A percentile compares a stretch with the other conserved stretches of the same genome.
phyloP scores from a whole-genome alignment of 78 protist genomes.

The Dictyostelium purpureum region DNA sequence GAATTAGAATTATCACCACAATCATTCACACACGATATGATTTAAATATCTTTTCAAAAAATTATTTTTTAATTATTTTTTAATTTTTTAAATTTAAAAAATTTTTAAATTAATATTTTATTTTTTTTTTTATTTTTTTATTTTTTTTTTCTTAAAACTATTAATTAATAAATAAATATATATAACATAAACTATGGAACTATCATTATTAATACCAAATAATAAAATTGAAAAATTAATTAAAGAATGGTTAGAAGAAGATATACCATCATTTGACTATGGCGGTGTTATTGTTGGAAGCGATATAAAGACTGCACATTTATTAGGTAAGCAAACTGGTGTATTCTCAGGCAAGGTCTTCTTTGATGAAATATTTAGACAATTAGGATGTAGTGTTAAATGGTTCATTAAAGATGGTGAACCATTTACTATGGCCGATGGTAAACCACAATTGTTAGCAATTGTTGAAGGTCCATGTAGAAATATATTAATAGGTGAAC shows the following conservation, averaged over 20 bases:
- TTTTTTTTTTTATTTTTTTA: too few species aligned
- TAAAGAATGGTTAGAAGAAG: constrained; percentile 83
- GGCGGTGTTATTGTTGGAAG: constrained; percentile 94
- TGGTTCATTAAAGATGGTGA: constrained; percentile 88
- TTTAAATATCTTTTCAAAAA: too few species aligned
- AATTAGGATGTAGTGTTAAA: constrained; percentile 80
- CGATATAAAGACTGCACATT: constrained; percentile 30
- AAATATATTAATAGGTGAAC: constrained; percentile 91
- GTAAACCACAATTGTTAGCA: constrained; percentile 74
- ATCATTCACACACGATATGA: too few species aligned
- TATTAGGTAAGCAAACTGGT: constrained; percentile 81
- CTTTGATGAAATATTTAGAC: constrained; percentile 82
- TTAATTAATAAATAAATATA: background rate
- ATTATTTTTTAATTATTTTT: too few species aligned
- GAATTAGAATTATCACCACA: too few species aligned
- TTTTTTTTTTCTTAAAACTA: too few species aligned
- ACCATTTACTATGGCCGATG: background rate
- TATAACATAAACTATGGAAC: background rate
- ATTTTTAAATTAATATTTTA: too few species aligned
- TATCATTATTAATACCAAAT: constrained; percentile 37
- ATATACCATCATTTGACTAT: constrained; percentile 95
- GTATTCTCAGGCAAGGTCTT: constrained; percentile 93
- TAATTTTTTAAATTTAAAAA: too few species aligned
- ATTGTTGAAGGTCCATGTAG: constrained; percentile 87
- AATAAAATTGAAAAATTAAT: constrained; percentile 5